Conservation (phyloP, 306 rosid species). For the Astragalus membranaceus region DNA sequence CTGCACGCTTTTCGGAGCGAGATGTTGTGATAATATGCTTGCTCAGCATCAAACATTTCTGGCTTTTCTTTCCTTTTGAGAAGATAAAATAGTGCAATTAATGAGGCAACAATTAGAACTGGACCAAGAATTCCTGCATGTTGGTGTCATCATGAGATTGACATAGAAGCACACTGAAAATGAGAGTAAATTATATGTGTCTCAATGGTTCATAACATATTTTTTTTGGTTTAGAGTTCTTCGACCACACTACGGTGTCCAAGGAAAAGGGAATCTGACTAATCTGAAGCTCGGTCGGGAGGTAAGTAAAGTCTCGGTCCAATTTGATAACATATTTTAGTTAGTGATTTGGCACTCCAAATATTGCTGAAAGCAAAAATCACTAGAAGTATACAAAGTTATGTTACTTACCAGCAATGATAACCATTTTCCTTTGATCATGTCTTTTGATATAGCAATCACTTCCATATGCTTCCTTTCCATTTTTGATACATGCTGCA, state of each 20-base stretch:
- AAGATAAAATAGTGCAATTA: slow-evolving; percentile 49
- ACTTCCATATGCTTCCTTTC: slow-evolving; percentile 54
- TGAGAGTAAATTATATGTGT: neutral
- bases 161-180: neutral
- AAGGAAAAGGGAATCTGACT: too few relatives aligned
- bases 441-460: slow-evolving; percentile 50
- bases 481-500: slow-evolving; percentile 69
- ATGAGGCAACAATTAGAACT: slow-evolving; percentile 55
- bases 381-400: neutral
- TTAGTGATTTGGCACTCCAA: neutral
- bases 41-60: slow-evolving; percentile 37
- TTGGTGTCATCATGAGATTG: slow-evolving; percentile 10
- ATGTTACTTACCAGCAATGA: slow-evolving; percentile 56
- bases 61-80: slow-evolving; percentile 47
- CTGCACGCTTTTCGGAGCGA: slow-evolving; percentile 56
- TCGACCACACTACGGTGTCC: too few relatives aligned
- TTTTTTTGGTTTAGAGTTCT: neutral
- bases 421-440: slow-evolving; percentile 47
- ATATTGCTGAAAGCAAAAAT: neutral
- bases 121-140: slow-evolving; percentile 82
- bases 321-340: neutral
- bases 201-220: neutral
- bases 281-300: too few relatives aligned
- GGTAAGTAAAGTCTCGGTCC: too few relatives aligned
- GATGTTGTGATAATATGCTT: slow-evolving; percentile 43